Conservation (phyloP, 306 rosid genomes). For the Luffa acutangula region DNA sequence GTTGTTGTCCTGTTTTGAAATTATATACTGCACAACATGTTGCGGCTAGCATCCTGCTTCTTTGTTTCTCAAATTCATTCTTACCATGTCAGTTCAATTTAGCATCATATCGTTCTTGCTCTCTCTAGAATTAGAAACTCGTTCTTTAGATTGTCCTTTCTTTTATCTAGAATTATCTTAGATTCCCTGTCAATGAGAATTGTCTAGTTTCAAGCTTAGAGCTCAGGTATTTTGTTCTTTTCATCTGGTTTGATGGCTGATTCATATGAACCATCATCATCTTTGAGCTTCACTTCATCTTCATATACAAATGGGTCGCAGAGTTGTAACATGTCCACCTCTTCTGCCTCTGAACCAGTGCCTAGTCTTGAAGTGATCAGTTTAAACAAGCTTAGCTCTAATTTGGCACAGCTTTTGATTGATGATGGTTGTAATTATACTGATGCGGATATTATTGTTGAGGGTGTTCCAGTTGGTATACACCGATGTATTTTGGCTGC, state of each 20-base stretch:
- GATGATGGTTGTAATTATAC: conserved; percentile 27
- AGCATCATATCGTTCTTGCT: not conserved
- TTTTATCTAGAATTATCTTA: not conserved
- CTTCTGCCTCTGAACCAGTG: conserved; percentile 31
- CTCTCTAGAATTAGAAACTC: not conserved
- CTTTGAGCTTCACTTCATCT: conserved; percentile 80
- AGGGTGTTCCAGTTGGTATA: conserved; percentile 29
- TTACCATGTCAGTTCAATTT: not conserved
- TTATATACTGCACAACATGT: not conserved
- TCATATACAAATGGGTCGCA: conserved; percentile 63
- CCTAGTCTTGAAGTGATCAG: conserved; percentile 59
- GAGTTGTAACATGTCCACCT: conserved; percentile 33
- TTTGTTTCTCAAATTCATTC: not conserved
- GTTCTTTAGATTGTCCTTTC: not conserved
- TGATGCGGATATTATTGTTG: conserved; percentile 40
- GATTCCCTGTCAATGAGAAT: not conserved
- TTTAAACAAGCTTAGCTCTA: conserved; percentile 41
- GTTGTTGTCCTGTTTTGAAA: not conserved
- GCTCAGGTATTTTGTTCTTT: not conserved
- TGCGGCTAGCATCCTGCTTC: not conserved
- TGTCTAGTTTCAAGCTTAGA: not conserved
- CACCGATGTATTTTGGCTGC: conserved; percentile 45
- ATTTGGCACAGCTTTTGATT: conserved; percentile 36
- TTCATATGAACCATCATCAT: conserved; percentile 71
- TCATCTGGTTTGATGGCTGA: conserved; percentile 39